Evolutionary conservation across 78 protist genomes (phyloP).

Genomic region (Dictyostelium citrinum): DNA sequence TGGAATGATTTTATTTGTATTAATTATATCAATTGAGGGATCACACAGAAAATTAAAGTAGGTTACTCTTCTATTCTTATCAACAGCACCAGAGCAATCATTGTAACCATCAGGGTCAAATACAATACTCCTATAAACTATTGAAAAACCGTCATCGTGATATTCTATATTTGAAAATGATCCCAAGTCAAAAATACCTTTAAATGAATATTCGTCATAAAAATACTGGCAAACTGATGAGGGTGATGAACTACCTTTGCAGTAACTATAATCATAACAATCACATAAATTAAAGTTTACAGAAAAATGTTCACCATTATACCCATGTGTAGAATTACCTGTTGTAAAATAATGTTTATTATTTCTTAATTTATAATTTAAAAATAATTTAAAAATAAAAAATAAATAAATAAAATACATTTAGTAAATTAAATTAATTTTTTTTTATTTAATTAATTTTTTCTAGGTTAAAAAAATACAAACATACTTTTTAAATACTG

Average conservation of each 20-base stretch:
- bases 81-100: neutral
- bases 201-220: neutral
- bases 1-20: neutral
- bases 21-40: neutral
- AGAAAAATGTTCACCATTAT: neutral
- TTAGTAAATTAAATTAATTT: too few species aligned
- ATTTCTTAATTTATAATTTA: neutral
- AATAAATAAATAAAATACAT: neutral
- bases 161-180: neutral
- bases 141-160: neutral
- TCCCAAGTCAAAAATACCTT: neutral
- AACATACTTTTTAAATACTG: too few species aligned
- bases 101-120: neutral
- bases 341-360: neutral
- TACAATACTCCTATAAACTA: neutral
- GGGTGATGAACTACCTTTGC: neutral
- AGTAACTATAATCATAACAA: neutral
- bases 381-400: neutral
- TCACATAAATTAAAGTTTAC: neutral
- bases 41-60: neutral
- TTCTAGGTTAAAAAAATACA: too few species aligned
- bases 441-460: too few species aligned
- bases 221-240: neutral
- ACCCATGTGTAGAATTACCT: neutral
- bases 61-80: neutral